Conservation (phyloP, 129 eudicot species). For the Flaveria bidentis region DNA sequence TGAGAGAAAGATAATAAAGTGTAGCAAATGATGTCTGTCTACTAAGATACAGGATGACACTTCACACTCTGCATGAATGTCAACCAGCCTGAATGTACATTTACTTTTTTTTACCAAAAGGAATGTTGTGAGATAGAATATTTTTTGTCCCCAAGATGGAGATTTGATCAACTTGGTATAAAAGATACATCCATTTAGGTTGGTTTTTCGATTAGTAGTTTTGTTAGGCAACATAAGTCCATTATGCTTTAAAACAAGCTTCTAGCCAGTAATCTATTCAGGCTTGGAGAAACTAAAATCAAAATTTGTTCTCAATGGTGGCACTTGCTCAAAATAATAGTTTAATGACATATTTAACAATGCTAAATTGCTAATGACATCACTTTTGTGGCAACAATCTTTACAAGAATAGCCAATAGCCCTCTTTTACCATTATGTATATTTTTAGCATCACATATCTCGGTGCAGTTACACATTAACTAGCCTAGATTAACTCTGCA, state of each 20-base stretch:
- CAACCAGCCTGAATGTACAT: not conserved
- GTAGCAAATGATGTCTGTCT: not conserved
- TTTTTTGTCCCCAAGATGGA: not conserved
- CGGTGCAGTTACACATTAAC: not conserved
- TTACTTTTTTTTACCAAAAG: not conserved
- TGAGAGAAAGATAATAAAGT: not conserved
- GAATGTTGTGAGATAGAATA: not conserved
- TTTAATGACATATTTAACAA: not conserved
- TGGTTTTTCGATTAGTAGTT: not conserved
- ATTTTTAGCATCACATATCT: slow-evolving; percentile 2
- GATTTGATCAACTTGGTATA: not conserved
- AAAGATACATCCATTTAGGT: not conserved
- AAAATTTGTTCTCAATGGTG: not conserved
- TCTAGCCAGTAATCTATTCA: not conserved
- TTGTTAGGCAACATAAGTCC: not conserved
- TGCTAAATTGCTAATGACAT: not conserved
- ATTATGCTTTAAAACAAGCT: slow-evolving; percentile 11
- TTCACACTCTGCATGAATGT: not conserved
- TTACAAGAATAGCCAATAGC: not conserved
- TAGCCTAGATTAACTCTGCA: not conserved
- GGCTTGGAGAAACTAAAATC: slow-evolving; percentile 5
- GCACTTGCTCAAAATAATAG: slow-evolving; percentile 14
- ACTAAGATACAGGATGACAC: not conserved
- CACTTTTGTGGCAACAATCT: slow-evolving; percentile 10
- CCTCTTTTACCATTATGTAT: not conserved